Conservation (phyloP, 2,329 filamentous ascomycete species). For the Cytospora leucostoma region DNA sequence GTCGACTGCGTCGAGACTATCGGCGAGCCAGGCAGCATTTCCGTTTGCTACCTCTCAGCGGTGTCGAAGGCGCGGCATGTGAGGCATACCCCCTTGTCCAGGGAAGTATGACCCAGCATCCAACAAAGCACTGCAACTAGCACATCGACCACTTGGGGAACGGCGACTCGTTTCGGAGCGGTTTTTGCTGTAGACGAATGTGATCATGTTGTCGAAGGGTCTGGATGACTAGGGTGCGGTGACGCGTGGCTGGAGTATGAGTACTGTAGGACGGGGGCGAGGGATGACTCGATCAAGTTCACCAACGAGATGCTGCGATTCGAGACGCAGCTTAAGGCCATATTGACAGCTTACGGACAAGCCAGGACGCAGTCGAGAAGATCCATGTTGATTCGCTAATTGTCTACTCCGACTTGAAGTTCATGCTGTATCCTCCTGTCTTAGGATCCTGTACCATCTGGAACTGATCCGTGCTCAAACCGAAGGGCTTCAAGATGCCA, state of each 20-base stretch:
- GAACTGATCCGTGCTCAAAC: constrained; percentile 91
- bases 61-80: constrained; percentile 35
- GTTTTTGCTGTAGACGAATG: constrained; percentile 55
- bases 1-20: constrained; percentile 56
- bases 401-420: constrained; percentile 57
- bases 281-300: constrained; percentile 49
- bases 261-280: constrained; percentile 54
- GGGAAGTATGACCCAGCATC: constrained; percentile 30
- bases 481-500: constrained; percentile 88
- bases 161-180: constrained; percentile 50
- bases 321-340: constrained; percentile 26
- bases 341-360: constrained; percentile 2
- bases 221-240: constrained; percentile 60
- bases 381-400: background rate
- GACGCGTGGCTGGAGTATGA: constrained; percentile 65
- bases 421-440: constrained; percentile 91
- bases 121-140: constrained; percentile 58
- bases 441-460: constrained; percentile 90
- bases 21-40: constrained; percentile 64
- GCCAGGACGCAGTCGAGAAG: background rate
- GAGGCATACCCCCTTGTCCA: constrained; percentile 31
- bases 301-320: constrained; percentile 29
- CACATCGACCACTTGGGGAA: constrained; percentile 56
- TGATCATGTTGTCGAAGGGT: constrained; percentile 60
- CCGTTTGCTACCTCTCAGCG: constrained; percentile 64